Evolutionary conservation across 768 basidiomycete species (phyloP).

Genomic region (Suillus hirtellus): DNA sequence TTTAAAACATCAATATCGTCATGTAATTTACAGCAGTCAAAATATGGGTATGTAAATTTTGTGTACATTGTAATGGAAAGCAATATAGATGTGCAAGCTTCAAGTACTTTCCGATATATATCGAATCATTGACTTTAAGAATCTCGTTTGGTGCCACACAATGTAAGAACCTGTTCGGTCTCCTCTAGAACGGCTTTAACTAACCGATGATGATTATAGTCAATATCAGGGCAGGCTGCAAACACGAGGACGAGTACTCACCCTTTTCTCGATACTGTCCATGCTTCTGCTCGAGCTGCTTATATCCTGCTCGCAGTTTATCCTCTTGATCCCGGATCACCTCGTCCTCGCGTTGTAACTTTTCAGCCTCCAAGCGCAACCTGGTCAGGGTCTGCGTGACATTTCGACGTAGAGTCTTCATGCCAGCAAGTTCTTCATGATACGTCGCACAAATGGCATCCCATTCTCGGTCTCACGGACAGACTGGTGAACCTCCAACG

Average conservation of each 20-base stretch:
- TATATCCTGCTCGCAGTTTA: slow-evolving; percentile 38
- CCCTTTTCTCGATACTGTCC: slow-evolving; percentile 43
- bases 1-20: background rate
- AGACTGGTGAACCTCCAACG: slow-evolving; percentile 8
- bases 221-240: slow-evolving; percentile 12
- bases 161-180: slow-evolving; percentile 42
- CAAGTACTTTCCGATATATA: background rate
- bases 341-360: slow-evolving; percentile 41
- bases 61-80: background rate
- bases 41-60: background rate
- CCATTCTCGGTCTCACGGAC: slow-evolving; percentile 54
- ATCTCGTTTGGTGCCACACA: slow-evolving; percentile 48
- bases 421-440: slow-evolving; percentile 60
- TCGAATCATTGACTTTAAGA: background rate
- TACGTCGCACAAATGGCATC: slow-evolving; percentile 57
- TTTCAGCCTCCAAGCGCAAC: slow-evolving; percentile 41
- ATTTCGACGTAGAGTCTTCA: slow-evolving; percentile 56
- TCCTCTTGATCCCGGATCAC: slow-evolving; percentile 43
- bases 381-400: slow-evolving; percentile 44
- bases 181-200: slow-evolving; percentile 45
- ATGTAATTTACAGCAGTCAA: background rate
- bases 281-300: slow-evolving; percentile 43
- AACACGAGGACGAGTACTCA: slow-evolving; percentile 18
- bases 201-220: slow-evolving; percentile 17
- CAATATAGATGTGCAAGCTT: background rate